These are phyloP conservation scores for Cladochytrium replicatum DNA, from an alignment of 192 early-diverging fungal species.

Conservation along the genomic window DNA sequence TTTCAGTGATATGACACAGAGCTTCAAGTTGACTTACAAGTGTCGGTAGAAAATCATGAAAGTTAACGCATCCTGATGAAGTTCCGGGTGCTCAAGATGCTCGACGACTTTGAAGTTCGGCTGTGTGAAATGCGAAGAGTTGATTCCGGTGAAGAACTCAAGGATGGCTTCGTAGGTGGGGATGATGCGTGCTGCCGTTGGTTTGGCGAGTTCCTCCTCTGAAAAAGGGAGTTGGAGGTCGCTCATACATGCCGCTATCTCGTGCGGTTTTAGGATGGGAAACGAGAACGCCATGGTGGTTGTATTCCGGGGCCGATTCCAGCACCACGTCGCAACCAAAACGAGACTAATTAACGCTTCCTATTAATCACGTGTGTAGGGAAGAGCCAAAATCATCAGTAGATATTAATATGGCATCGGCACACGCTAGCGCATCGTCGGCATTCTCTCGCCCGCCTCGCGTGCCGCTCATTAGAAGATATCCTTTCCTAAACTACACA, in stretches of 20 bases:
- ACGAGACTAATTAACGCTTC: no score
- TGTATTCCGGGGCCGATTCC: no score
- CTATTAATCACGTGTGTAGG: no score
- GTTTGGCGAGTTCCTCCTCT: slow-evolving; percentile 64
- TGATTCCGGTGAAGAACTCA: slow-evolving; percentile 56
- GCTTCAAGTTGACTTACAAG: slow-evolving; percentile 33
- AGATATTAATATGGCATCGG: no score
- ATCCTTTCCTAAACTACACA: no score
- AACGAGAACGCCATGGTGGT: no score
- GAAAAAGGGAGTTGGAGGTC: slow-evolving; percentile 63
- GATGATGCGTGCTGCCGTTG: slow-evolving; percentile 55
- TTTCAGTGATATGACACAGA: slow-evolving; percentile 10
- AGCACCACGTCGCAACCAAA: no score
- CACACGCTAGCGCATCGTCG: no score
- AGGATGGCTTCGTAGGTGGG: slow-evolving; percentile 63
- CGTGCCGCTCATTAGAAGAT: no score
- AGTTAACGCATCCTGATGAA: slow-evolving; percentile 53
- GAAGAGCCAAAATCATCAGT: no score
- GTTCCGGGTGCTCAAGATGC: slow-evolving; percentile 39
- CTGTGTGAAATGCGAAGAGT: slow-evolving; percentile 38
- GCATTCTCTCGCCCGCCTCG: no score
- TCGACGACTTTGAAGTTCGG: slow-evolving; percentile 24
- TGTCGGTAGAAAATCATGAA: slow-evolving; percentile 56
- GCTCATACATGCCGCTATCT: slow-evolving; percentile 66
- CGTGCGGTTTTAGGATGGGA: slow-evolving; percentile 59